Evolutionary conservation across 192 early-diverging fungal genomes (phyloP).

Genomic region (Spizellomyces punctatus): DNA sequence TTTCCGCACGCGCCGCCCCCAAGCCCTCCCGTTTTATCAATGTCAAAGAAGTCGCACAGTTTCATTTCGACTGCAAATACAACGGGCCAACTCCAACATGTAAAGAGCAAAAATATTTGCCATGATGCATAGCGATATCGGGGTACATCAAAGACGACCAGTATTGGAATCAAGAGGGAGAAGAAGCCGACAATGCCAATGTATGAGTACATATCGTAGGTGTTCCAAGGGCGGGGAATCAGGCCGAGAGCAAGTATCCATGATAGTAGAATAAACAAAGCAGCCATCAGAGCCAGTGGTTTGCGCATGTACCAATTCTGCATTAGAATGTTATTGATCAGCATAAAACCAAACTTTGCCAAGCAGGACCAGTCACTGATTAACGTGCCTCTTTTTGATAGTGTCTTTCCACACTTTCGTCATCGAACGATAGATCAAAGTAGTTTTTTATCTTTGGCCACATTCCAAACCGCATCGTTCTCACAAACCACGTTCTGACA

Average conservation of each 20-base stretch:
- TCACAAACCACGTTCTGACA: not conserved
- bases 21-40: not conserved
- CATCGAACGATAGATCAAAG: conserved; percentile 22
- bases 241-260: conserved; percentile 25
- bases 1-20: conserved; percentile 24
- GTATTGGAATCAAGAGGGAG: conserved; percentile 5
- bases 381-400: conserved; percentile 20
- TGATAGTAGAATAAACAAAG: conserved; percentile 5
- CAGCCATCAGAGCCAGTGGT: conserved; percentile 22
- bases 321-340: not conserved
- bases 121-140: conserved; percentile 6
- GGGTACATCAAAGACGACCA: conserved; percentile 20
- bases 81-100: conserved; percentile 11
- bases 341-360: not conserved
- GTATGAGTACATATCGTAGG: conserved; percentile 11
- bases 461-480: not conserved
- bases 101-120: conserved; percentile 17
- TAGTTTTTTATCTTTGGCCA: conserved; percentile 8
- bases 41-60: conserved; percentile 13
- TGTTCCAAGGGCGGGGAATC: conserved; percentile 20
- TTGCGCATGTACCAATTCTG: conserved; percentile 24
- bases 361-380: not conserved
- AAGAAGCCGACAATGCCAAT: conserved; percentile 17
- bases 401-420: conserved; percentile 9
- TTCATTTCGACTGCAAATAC: conserved; percentile 28